Base-by-base conservation (phyloP, 352 stramenopile species). In the Globisporangium splendens region DNA sequence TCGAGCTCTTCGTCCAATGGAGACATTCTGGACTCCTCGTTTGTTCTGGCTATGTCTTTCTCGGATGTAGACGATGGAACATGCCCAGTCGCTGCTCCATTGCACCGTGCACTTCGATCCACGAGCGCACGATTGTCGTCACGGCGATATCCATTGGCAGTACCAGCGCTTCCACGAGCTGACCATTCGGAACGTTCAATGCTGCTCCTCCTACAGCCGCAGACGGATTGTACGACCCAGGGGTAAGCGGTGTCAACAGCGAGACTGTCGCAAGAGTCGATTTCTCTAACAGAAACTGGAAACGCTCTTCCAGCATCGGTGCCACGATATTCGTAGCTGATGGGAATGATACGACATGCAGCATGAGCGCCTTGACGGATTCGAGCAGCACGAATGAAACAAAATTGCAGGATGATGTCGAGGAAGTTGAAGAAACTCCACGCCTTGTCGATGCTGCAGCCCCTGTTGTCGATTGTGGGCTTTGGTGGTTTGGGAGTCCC, bases 331-430 rank as follows among this genome's bases (percentile, higher is more conserved):
- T 44, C 3, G 56, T 38, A 1, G 63, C 65, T 8, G 62, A 52
- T 17, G 65, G 59, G 5, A 56, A 70, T 3, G 59, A 62, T 48
- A 67, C 65, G 18, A 79, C 51, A 33, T 79, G 66, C 18, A 73
- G 3, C 8, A 82, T 39, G 46, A 82, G 44, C 17, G 55, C 62
- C 51, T 77, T 75, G 51, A 66, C 73, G 0, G 69, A 74, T 18
- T 82, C 73, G 0, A 82, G 46, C 7, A 82, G 66, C n/a, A 82
- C 72, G 41, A 66, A 72, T 21, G 56, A 62, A 13, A 54, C 24
- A n/a, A 10, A 55, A 7, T 15, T 54, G 12, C 8, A 47, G 33
- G 13, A 3, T 35, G 28, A 10, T 8, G 28, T 17, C 21, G 21
- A 14, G 44, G 20, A 18, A 3, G 18, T 15, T 8, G 22, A 8